phyloP scores from a whole-genome alignment of 805 yeast species.

The Schwanniomyces pseudopolymorphus region DNA sequence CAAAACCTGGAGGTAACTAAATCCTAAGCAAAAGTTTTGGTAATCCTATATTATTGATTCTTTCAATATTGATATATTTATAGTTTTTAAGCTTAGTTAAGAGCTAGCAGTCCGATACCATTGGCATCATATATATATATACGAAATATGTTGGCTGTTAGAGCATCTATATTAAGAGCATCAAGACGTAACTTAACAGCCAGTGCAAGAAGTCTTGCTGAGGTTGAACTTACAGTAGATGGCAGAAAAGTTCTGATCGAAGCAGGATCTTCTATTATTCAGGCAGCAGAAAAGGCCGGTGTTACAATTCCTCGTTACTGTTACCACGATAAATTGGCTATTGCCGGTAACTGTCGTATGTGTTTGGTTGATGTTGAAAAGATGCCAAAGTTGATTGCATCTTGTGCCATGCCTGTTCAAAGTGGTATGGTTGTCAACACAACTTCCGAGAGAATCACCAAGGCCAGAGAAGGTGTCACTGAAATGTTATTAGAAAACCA shows the following conservation, averaged over 20 bases:
- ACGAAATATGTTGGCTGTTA: slow-evolving; percentile 14
- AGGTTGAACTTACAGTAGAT: slow-evolving; percentile 60
- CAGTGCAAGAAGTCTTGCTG: slow-evolving; percentile 37
- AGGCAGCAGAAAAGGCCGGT: slow-evolving; percentile 91
- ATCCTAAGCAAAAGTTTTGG: not conserved
- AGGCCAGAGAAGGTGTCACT: slow-evolving; percentile 87
- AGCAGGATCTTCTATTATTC: slow-evolving; percentile 85
- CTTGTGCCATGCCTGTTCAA: slow-evolving; percentile 91
- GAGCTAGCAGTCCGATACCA: slow-evolving; percentile 1
- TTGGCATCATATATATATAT: slow-evolving; percentile 3
- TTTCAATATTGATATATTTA: slow-evolving; percentile 1
- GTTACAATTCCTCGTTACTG: slow-evolving; percentile 86
- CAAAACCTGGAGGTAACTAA: slow-evolving; percentile 2
- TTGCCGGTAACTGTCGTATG: slow-evolving; percentile 94
- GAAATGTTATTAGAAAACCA: slow-evolving; percentile 86
- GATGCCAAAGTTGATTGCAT: slow-evolving; percentile 86
- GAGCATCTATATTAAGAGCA: slow-evolving; percentile 20
- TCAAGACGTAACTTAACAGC: slow-evolving; percentile 20
- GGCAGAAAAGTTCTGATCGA: slow-evolving; percentile 76
- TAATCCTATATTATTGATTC: slow-evolving; percentile 1
- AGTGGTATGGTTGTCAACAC: slow-evolving; percentile 87
- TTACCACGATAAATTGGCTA: slow-evolving; percentile 85
- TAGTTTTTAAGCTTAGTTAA: not conserved
- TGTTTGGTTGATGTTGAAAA: slow-evolving; percentile 87
- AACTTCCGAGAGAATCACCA: slow-evolving; percentile 70